Percentiles rank a stretch among this genome's conserved stretches.
These are phyloP conservation scores for Plasmodium falciparum DNA, from an alignment of 169 alveolate species.

Conservation along the genomic window DNA sequence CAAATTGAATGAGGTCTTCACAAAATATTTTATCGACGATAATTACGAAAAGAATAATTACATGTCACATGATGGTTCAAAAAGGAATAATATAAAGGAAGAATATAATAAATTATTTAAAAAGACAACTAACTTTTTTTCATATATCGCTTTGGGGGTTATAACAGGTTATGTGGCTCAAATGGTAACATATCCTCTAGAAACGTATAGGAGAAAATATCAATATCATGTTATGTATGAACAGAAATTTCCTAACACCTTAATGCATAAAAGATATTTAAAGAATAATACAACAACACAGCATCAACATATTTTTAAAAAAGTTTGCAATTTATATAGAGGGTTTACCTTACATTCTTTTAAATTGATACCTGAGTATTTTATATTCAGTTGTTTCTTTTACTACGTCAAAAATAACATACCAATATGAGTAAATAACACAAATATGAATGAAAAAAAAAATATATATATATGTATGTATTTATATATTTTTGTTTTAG, in stretches of 20 bases:
- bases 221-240: conserved; percentile 59
- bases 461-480: background rate
- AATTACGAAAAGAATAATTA: conserved; percentile 6
- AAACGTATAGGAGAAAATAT: conserved; percentile 54
- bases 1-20: conserved; percentile 64
- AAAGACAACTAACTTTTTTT: conserved; percentile 45
- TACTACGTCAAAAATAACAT: conserved; percentile 62
- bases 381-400: conserved; percentile 72
- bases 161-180: conserved; percentile 72
- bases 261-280: conserved; percentile 15
- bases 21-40: conserved; percentile 52
- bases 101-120: conserved; percentile 58
- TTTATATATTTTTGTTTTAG: background rate
- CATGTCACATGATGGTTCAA: background rate
- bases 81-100: conserved; percentile 20
- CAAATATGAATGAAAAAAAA: too few species aligned
- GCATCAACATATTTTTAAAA: conserved; percentile 15
- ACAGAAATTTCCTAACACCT: conserved; percentile 33
- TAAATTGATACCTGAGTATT: conserved; percentile 71
- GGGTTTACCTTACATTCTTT: conserved; percentile 64
- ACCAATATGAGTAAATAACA: conserved; percentile 19
- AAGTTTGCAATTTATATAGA: conserved; percentile 36
- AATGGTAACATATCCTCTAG: conserved; percentile 58
- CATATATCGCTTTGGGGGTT: conserved; percentile 58
- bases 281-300: conserved; percentile 7